Percentiles rank a stretch among this genome's conserved stretches.
phyloP scores from a whole-genome alignment of 1,284 basidiomycete species.

The Papiliotrema terrestris region DNA sequence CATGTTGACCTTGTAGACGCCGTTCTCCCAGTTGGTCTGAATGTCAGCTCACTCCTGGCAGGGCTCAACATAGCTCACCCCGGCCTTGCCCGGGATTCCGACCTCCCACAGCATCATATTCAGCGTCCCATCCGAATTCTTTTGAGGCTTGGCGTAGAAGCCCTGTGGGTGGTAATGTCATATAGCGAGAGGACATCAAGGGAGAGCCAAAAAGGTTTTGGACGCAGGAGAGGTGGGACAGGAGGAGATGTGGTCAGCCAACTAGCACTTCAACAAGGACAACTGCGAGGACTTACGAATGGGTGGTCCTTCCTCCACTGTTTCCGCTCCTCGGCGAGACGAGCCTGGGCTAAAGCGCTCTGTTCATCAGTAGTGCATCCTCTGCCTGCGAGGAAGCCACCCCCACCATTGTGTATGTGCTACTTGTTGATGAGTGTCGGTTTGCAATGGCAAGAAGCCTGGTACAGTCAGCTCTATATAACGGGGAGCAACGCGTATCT shows the following conservation, averaged over 20 bases:
- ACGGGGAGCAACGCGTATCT: background rate
- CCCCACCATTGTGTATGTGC: too few species aligned
- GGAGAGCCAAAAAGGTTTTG: too few species aligned
- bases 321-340: slow-evolving; percentile 83
- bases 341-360: slow-evolving; percentile 39
- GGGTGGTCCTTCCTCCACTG: slow-evolving; percentile 99
- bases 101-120: slow-evolving; percentile 99
- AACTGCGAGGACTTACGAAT: slow-evolving; percentile 66
- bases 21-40: slow-evolving; percentile 95
- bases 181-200: background rate
- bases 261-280: background rate
- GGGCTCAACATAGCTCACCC: slow-evolving; percentile 56
- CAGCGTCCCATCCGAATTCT: slow-evolving; percentile 85
- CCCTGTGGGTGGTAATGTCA: slow-evolving; percentile 58
- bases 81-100: slow-evolving; percentile 81
- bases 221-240: background rate
- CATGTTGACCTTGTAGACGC: slow-evolving; percentile 90
- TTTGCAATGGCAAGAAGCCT: background rate
- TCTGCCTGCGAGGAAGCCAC: too few species aligned
- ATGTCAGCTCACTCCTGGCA: slow-evolving; percentile 19
- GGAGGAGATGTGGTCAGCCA: background rate
- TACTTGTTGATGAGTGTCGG: background rate
- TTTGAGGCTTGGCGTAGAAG: slow-evolving; percentile 90
- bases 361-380: background rate
- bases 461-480: background rate